phyloP scores from a whole-genome alignment of 495 filamentous ascomycete species.

The Aspergillus campestris region DNA sequence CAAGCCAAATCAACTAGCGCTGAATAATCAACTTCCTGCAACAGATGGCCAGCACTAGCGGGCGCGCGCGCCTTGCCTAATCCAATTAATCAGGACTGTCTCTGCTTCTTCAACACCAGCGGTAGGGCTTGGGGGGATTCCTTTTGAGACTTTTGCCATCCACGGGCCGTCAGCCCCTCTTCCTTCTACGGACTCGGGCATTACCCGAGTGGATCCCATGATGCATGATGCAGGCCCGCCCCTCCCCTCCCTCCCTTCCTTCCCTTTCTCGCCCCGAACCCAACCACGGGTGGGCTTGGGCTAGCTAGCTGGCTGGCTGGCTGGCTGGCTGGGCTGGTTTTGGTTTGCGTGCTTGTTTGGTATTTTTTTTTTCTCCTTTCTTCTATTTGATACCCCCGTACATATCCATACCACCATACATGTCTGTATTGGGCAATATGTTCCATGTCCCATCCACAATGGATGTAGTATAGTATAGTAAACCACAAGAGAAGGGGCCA shows the following conservation, averaged over 20 bases:
- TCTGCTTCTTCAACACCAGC: neutral
- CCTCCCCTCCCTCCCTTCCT: neutral
- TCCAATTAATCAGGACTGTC: neutral
- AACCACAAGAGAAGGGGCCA: too few relatives aligned
- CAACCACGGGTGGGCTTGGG: slow-evolving; percentile 3
- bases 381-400: too few relatives aligned
- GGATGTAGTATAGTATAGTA: too few relatives aligned
- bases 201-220: slow-evolving; percentile 14
- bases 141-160: slow-evolving; percentile 7
- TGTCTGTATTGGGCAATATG: too few relatives aligned
- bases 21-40: too few relatives aligned
- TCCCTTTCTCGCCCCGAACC: slow-evolving; percentile 5
- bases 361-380: too few relatives aligned
- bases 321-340: neutral
- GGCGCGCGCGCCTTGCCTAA: too few relatives aligned
- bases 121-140: slow-evolving; percentile 3
- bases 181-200: slow-evolving; percentile 11
- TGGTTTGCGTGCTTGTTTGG: neutral
- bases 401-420: too few relatives aligned
- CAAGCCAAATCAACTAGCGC: too few relatives aligned
- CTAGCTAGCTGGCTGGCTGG: neutral
- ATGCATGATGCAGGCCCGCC: neutral
- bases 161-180: slow-evolving; percentile 20
- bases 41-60: too few relatives aligned
- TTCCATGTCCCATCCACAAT: too few relatives aligned